Conservation (phyloP, 2,329 filamentous ascomycete species). For the Hypoxylon sp. region DNA sequence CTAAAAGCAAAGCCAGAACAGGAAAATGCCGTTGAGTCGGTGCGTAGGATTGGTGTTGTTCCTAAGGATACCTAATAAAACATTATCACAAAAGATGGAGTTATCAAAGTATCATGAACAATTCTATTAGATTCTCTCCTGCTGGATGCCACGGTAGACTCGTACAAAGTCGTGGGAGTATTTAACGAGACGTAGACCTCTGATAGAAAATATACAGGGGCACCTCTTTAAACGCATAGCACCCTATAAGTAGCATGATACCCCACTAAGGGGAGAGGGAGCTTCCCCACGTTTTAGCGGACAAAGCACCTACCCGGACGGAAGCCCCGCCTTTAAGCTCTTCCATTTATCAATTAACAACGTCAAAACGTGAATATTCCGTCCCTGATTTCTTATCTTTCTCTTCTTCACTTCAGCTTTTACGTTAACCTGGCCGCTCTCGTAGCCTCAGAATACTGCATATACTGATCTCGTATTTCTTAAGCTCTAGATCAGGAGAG, state of each 20-base stretch:
- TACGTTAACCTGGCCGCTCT: neutral
- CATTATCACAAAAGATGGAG: too few species aligned
- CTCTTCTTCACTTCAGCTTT: neutral
- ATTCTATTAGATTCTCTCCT: too few species aligned
- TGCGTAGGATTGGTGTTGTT: too few species aligned
- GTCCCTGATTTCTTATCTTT: neutral
- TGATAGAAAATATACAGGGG: too few species aligned
- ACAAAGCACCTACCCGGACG: neutral
- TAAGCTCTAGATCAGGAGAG: neutral
- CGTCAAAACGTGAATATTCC: neutral
- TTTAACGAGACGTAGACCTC: too few species aligned
- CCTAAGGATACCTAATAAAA: too few species aligned
- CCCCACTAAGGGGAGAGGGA: constrained; percentile 17
- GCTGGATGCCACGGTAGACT: too few species aligned
- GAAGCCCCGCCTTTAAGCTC: constrained; percentile 21
- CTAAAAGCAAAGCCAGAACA: too few species aligned
- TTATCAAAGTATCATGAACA: too few species aligned
- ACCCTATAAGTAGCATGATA: neutral
- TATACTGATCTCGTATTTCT: neutral
- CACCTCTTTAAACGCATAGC: too few species aligned
- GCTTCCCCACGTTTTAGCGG: constrained; percentile 32
- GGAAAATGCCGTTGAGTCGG: too few species aligned
- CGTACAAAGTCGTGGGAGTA: too few species aligned
- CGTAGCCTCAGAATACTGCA: neutral
- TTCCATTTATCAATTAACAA: constrained; percentile 10